phyloP scores from a whole-genome alignment of 768 basidiomycete genomes.

The Vararia minispora region DNA sequence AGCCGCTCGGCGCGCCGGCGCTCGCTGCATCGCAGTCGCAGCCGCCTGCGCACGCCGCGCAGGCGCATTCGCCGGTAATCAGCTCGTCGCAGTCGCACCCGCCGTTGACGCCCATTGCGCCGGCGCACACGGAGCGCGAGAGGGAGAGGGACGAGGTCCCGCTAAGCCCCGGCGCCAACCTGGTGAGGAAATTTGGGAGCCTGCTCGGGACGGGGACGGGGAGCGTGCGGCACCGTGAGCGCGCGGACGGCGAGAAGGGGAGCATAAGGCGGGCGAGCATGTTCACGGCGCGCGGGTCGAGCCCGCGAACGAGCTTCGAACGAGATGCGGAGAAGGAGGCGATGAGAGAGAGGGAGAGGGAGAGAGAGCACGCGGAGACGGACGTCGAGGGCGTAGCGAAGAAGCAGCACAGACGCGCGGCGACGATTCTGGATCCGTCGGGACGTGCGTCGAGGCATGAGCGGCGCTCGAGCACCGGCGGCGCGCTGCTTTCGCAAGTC shows the following conservation, averaged over 20 bases:
- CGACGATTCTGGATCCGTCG: constrained; percentile 65
- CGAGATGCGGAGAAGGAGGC: constrained; percentile 13
- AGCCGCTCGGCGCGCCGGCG: constrained; percentile 23
- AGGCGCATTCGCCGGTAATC: constrained; percentile 9
- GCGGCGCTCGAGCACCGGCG: constrained; percentile 68
- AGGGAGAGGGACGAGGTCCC: constrained; percentile 19
- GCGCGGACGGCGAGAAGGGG: neutral
- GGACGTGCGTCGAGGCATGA: constrained; percentile 56
- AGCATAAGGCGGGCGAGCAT: constrained; percentile 10
- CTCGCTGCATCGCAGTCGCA: constrained; percentile 2
- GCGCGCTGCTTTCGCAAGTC: constrained; percentile 35
- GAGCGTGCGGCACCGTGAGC: constrained; percentile 7
- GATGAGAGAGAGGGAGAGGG: constrained; percentile 19
- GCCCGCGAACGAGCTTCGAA: constrained; percentile 9
- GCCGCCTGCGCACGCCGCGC: no score
- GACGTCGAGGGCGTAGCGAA: constrained; percentile 22
- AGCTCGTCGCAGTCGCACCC: no score
- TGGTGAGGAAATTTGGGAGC: constrained; percentile 9
- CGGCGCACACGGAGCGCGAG: constrained; percentile 13
- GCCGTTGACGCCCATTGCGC: constrained; percentile 5
- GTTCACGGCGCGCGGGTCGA: constrained; percentile 8
- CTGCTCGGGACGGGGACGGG: constrained; percentile 7
- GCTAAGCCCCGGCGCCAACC: constrained; percentile 9
- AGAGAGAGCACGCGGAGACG: constrained; percentile 15
- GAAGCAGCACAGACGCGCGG: constrained; percentile 58